A percentile compares a stretch with the other conserved stretches of the same genome.
Evolutionary conservation across 306 rosid species (phyloP).

Genomic region (Nissolia schottii): DNA sequence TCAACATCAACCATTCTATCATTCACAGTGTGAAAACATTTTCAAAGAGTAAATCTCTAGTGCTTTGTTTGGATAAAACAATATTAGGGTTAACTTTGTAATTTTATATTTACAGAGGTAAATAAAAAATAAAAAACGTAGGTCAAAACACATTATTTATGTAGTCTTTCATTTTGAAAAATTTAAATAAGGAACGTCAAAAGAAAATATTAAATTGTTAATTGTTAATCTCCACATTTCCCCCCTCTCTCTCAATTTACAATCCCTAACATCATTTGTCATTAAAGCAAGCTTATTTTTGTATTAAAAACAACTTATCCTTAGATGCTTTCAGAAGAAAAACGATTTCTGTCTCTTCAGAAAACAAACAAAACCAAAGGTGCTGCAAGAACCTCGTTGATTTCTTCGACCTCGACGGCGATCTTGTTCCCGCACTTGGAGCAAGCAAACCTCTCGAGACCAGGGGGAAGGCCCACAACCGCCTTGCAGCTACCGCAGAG

Average conservation of each 20-base stretch:
- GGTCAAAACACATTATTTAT: too few species aligned
- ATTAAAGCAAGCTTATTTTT: not conserved
- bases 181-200: too few species aligned
- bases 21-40: not conserved
- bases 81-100: not conserved
- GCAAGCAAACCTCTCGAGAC: constrained; percentile 57
- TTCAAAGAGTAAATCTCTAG: not conserved
- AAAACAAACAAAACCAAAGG: not conserved
- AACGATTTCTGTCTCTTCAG: too few species aligned
- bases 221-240: too few species aligned
- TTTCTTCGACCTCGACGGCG: constrained; percentile 30
- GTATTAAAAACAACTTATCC: too few species aligned
- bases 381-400: constrained; percentile 23
- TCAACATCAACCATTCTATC: not conserved
- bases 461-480: constrained; percentile 60
- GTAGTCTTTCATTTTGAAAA: too few species aligned
- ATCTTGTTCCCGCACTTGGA: constrained; percentile 69
- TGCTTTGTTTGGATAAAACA: too few species aligned
- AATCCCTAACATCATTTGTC: not conserved
- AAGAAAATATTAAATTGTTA: too few species aligned
- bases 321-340: not conserved
- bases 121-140: too few species aligned
- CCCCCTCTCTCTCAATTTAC: not conserved
- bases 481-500: constrained; percentile 69
- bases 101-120: not conserved